phyloP scores from a whole-genome alignment of 1,284 basidiomycete species.

The Singerocomus inundabilis region DNA sequence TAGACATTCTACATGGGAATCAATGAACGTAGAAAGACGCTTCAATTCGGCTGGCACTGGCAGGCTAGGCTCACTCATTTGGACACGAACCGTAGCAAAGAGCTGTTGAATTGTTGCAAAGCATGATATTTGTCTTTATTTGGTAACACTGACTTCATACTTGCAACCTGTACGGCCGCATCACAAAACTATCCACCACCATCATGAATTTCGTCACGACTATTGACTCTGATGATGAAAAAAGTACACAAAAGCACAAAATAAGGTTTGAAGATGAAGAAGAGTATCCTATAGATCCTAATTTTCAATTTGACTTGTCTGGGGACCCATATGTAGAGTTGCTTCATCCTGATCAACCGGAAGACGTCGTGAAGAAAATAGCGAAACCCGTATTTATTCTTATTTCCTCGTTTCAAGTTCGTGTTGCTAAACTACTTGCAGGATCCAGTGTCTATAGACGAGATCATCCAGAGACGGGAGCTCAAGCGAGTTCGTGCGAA shows the following conservation, averaged over 20 bases:
- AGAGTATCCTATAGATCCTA: conserved; percentile 70
- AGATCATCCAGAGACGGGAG: conserved; percentile 79
- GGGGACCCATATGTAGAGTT: conserved; percentile 66
- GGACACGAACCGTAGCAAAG: neutral
- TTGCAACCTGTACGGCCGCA: no score
- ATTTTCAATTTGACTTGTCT: conserved; percentile 80
- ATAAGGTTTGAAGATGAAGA: conserved; percentile 25
- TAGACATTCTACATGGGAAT: conserved; percentile 52
- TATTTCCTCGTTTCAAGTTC: conserved; percentile 2
- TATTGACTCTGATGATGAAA: conserved; percentile 76
- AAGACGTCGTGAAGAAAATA: conserved; percentile 60
- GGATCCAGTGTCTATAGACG: conserved; percentile 85
- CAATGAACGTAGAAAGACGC: conserved; percentile 52
- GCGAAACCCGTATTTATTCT: conserved; percentile 59
- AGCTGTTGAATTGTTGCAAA: neutral
- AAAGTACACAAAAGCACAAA: conserved; percentile 22
- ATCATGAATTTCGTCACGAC: conserved; percentile 73
- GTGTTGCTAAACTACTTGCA: conserved; percentile 32
- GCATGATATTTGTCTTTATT: conserved; percentile 25
- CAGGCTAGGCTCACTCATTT: conserved; percentile 22
- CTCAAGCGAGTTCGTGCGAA: conserved; percentile 47
- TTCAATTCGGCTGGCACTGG: conserved; percentile 42
- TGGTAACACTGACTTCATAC: conserved; percentile 1
- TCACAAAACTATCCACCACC: neutral
- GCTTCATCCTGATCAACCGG: conserved; percentile 40